Conservation (phyloP, 306 rosid genomes). For the Acacia melanoxylon region DNA sequence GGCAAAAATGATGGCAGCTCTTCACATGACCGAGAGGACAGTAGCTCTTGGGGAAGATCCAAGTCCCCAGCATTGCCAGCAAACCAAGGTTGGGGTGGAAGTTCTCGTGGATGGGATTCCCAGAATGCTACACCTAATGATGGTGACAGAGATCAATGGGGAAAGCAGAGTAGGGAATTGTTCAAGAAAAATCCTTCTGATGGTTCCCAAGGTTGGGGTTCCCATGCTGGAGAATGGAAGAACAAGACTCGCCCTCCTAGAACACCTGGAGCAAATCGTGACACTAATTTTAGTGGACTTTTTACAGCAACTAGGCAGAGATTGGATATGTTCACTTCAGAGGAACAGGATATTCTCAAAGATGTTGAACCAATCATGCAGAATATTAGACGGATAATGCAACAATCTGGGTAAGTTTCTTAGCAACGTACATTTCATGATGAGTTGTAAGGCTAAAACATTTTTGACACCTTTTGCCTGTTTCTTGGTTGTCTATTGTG, state of each 20-base stretch:
- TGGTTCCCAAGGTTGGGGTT: conserved; percentile 72
- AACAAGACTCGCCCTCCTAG: conserved; percentile 52
- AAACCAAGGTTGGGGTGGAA: conserved; percentile 2
- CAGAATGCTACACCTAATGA: conserved; percentile 47
- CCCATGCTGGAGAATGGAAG: conserved; percentile 68
- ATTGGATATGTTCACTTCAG: conserved; percentile 69
- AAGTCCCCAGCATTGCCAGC: neutral
- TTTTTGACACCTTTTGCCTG: neutral
- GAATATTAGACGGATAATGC: conserved; percentile 74
- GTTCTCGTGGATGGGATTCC: conserved; percentile 61
- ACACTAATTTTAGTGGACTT: neutral
- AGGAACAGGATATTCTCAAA: conserved; percentile 68
- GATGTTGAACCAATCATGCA: conserved; percentile 65
- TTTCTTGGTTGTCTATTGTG: neutral
- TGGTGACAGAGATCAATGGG: conserved; percentile 55
- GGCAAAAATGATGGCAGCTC: conserved; percentile 17
- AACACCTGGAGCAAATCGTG: conserved; percentile 42
- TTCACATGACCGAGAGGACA: neutral
- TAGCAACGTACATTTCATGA: neutral
- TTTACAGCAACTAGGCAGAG: conserved; percentile 47
- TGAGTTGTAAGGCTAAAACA: neutral
- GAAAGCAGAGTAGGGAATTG: conserved; percentile 49
- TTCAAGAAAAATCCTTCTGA: conserved; percentile 57
- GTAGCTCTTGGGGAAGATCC: neutral
- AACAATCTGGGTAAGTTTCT: conserved; percentile 74